These are phyloP conservation scores for Aspergillus ibericus DNA, from an alignment of 2,329 filamentous ascomycete genomes.

Conservation along the genomic window DNA sequence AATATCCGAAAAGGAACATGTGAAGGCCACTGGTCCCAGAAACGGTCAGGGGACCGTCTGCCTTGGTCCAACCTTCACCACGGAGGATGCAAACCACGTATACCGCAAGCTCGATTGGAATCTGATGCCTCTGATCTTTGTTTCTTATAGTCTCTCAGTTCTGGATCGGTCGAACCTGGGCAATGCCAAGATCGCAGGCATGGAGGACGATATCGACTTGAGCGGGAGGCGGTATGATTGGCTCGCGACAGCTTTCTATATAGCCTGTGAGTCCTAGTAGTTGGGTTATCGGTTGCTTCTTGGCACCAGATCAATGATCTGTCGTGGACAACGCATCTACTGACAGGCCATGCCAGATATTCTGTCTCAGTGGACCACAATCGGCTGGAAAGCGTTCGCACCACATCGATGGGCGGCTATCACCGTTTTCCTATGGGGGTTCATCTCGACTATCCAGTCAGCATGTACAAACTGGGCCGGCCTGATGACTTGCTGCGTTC, in stretches of 20 bases:
- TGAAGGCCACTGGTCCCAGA: neutral
- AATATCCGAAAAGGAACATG: neutral
- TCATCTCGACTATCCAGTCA: conserved; percentile 26
- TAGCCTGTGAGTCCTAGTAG: conserved; percentile 14
- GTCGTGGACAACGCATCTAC: neutral
- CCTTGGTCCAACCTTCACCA: neutral
- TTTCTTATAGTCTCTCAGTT: conserved; percentile 1
- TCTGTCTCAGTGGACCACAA: neutral
- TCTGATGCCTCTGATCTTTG: conserved; percentile 5
- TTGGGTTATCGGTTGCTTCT: neutral
- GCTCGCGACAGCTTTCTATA: conserved; percentile 21
- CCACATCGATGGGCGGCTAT: conserved; percentile 26
- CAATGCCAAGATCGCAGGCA: conserved; percentile 18
- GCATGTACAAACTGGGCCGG: conserved; percentile 22
- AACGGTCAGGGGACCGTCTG: neutral
- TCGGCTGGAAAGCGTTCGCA: conserved; percentile 29
- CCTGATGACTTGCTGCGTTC: conserved; percentile 26
- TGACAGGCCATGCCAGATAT: neutral
- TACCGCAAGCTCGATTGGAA: conserved; percentile 10
- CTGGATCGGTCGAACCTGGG: conserved; percentile 5
- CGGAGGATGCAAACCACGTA: neutral
- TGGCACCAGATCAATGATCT: neutral
- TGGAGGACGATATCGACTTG: conserved; percentile 18
- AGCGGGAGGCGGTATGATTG: conserved; percentile 18
- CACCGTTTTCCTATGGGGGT: conserved; percentile 26